Conservation (phyloP, 202 grass and related monocot genomes). For the Bolboschoenoplectus hybrid region DNA sequence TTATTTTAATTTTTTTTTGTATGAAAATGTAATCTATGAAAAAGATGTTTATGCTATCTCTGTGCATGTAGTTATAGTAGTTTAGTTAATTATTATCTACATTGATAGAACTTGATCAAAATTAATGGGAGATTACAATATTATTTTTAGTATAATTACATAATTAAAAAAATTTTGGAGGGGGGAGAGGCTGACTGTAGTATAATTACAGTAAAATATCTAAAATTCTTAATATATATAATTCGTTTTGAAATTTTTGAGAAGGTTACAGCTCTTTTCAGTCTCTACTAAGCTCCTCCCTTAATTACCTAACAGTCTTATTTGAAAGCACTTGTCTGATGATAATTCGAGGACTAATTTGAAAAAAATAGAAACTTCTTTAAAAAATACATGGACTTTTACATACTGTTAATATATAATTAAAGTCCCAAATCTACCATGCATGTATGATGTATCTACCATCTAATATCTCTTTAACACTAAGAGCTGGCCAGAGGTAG, state of each 20-base stretch:
- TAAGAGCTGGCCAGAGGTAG: not conserved
- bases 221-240: too few relatives aligned
- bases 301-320: not conserved
- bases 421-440: constrained; percentile 13
- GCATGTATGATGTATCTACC: not conserved
- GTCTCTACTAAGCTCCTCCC: too few relatives aligned
- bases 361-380: constrained; percentile 15
- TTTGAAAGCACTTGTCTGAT: not conserved
- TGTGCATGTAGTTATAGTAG: constrained; percentile 29
- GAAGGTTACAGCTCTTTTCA: too few relatives aligned
- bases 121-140: too few relatives aligned
- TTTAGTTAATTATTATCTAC: too few relatives aligned
- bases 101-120: too few relatives aligned
- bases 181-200: too few relatives aligned
- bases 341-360: not conserved
- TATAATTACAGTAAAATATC: too few relatives aligned
- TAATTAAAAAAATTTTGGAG: too few relatives aligned
- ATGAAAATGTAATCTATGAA: constrained; percentile 36
- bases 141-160: too few relatives aligned
- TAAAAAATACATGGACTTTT: not conserved
- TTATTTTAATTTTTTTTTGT: constrained; percentile 11
- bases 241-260: too few relatives aligned
- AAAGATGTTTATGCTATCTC: constrained; percentile 20
- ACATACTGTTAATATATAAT: not conserved
- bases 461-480: not conserved